phyloP scores from a whole-genome alignment of 2,329 filamentous ascomycete genomes.

The Chrysoporthe austroafricana region DNA sequence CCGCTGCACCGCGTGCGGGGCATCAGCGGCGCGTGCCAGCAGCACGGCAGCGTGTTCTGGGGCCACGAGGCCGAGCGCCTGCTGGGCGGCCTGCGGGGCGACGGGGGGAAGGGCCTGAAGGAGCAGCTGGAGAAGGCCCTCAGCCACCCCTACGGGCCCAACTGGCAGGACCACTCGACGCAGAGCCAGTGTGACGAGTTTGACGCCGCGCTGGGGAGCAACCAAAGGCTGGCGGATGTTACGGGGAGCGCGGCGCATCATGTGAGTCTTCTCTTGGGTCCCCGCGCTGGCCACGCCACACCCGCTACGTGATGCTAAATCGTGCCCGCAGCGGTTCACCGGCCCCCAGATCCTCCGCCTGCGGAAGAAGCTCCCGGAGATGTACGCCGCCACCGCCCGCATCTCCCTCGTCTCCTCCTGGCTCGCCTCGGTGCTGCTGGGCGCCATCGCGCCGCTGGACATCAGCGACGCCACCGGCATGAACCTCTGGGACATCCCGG shows the following conservation, averaged over 20 bases:
- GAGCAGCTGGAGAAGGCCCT: conserved; percentile 76
- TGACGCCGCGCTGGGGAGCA: conserved; percentile 70
- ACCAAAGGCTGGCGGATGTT: conserved; percentile 71
- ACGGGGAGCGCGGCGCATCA: conserved; percentile 96
- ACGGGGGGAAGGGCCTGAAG: conserved; percentile 62
- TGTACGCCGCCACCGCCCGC: conserved; percentile 78
- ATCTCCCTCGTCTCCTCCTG: conserved; percentile 97
- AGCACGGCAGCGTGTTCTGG: conserved; percentile 98
- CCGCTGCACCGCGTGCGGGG: conserved; percentile 77
- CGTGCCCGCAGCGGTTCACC: conserved; percentile 76
- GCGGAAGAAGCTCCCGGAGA: conserved; percentile 75
- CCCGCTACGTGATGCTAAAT: not conserved
- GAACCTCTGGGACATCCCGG: conserved; percentile 91
- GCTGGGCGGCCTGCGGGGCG: conserved; percentile 56
- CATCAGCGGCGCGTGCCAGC: conserved; percentile 90
- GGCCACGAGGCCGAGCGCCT: conserved; percentile 67
- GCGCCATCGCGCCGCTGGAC: conserved; percentile 84
- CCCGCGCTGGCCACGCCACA: too few relatives aligned
- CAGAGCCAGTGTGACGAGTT: conserved; percentile 90
- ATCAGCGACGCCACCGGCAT: conserved; percentile 95
- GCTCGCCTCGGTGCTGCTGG: conserved; percentile 87
- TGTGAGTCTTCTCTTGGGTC: conserved; percentile 49
- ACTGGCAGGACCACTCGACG: conserved; percentile 98
- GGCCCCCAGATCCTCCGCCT: conserved; percentile 96
- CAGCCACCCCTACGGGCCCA: conserved; percentile 85